phyloP scores from a whole-genome alignment of 75 land plant genomes.

The Sequoiadendron giganteum region DNA sequence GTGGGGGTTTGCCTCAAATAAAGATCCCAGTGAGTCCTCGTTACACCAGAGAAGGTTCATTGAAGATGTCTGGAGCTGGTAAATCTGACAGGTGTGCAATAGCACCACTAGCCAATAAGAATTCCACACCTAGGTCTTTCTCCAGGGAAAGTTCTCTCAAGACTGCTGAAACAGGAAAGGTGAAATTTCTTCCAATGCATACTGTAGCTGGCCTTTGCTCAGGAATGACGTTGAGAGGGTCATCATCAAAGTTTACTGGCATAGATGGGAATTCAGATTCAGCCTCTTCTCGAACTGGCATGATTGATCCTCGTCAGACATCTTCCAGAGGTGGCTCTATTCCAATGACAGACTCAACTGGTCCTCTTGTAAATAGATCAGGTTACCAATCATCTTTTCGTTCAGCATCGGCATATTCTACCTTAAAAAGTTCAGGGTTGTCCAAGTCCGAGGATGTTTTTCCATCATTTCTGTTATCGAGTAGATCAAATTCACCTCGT shows the following conservation, averaged over 20 bases:
- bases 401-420: neutral
- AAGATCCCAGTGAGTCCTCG: neutral
- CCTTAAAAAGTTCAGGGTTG: neutral
- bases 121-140: constrained; percentile 9
- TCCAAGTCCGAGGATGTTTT: neutral
- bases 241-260: neutral
- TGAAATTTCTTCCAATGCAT: constrained; percentile 22
- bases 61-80: neutral
- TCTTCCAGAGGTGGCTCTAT: neutral
- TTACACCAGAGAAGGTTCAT: constrained; percentile 5
- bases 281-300: neutral
- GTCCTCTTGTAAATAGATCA: neutral
- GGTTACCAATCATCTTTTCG: neutral
- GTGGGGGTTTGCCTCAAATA: neutral
- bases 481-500: constrained; percentile 4
- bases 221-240: neutral
- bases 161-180: constrained; percentile 32
- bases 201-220: constrained; percentile 5
- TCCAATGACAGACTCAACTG: neutral
- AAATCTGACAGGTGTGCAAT: neutral
- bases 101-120: neutral
- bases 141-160: constrained; percentile 33
- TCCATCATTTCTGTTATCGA: constrained; percentile 10
- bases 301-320: neutral
- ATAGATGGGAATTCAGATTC: neutral